Evolutionary conservation across 2,329 filamentous ascomycete species (phyloP), one percentile per base, ranked within the genome.

Genomic region (Fusarium equiseti): DNA sequence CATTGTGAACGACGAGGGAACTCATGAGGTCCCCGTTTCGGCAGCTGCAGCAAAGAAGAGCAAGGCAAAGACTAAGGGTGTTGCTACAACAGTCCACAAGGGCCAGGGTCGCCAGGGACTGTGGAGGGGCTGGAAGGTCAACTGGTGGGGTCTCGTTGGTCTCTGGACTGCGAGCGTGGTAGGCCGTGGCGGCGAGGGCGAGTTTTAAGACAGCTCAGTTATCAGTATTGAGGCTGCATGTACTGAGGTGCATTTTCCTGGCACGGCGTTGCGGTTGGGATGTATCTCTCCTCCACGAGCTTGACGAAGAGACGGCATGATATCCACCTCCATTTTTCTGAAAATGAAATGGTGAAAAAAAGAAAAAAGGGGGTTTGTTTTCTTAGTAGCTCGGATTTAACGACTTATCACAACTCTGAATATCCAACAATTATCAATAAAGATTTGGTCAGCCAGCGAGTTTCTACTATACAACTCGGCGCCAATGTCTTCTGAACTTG

Each of bases 1-100:
- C 65, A 96, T 99, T 66, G 87, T 92, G 2, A 87, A 91, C 38
- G 92, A 97, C 75, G 96, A 99, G 79, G 96, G 96, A 10, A 85
- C 84, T 64, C 83, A 88, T 11, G 80, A 85, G 71, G 79, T 85
- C 40, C 74, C 82, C 52, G 73, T 79, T 51, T 70, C 40, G 16
- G 66, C 76, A 69, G 63, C 77, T 38, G 71, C 71, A 40, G 70
- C 79, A 72, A 79, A 77, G 63, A 78, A 78, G 61, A 75, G 70
- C 70, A 78, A 79, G 73, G 60, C 60, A 32, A 76, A 79, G 72
- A 72, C 78, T 35, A 77, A 76, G 66, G 59, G 74, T n/a, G 38
- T 73, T 43, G 73, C 79, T 15, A 72, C 76, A 3, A 84, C 63
- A 38, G 52, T 85, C 70, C 81, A 82, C 56, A 88, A 87, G 74